A percentile compares a stretch with the other conserved stretches of the same genome.
Conservation (phyloP, 768 basidiomycete genomes). For the Leccinum uliginosum region DNA sequence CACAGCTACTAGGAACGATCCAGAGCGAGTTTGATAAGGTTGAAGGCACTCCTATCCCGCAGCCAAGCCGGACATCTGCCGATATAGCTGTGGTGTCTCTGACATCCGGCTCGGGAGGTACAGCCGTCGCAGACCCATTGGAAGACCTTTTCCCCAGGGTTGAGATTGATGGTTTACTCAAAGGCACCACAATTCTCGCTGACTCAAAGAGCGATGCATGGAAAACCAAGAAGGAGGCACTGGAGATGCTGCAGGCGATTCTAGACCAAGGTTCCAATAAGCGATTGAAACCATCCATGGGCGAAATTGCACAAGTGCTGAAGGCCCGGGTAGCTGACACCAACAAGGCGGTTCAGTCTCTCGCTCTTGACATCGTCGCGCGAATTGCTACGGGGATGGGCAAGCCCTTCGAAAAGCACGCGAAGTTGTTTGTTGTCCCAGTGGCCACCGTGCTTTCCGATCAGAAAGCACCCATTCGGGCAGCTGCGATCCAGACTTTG, state of each 20-base stretch:
- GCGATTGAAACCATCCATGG: slow-evolving; percentile 85
- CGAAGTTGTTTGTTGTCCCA: slow-evolving; percentile 68
- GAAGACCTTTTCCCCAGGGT: slow-evolving; percentile 96
- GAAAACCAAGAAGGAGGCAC: slow-evolving; percentile 95
- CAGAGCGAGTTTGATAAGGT: slow-evolving; percentile 90
- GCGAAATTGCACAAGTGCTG: slow-evolving; percentile 85
- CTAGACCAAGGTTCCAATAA: slow-evolving; percentile 92
- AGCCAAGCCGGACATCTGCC: slow-evolving; percentile 70
- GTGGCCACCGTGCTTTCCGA: slow-evolving; percentile 86
- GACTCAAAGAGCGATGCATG: slow-evolving; percentile 92
- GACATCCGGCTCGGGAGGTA: slow-evolving; percentile 37
- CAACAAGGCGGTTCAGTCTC: slow-evolving; percentile 88
- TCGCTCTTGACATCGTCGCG: slow-evolving; percentile 86
- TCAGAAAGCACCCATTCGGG: slow-evolving; percentile 84
- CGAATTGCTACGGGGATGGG: slow-evolving; percentile 94
- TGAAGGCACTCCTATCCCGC: slow-evolving; percentile 70
- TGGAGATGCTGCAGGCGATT: slow-evolving; percentile 78
- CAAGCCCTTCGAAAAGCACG: slow-evolving; percentile 89
- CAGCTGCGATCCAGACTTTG: slow-evolving; percentile 72
- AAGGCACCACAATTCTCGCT: slow-evolving; percentile 74
- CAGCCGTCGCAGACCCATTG: slow-evolving; percentile 58
- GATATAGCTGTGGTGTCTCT: slow-evolving; percentile 60
- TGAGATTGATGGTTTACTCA: slow-evolving; percentile 83
- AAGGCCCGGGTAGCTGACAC: slow-evolving; percentile 87
- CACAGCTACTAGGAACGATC: slow-evolving; percentile 89